Evolutionary conservation across 768 basidiomycete species (phyloP).

Genomic region (Xerocomellus amylosporus): DNA sequence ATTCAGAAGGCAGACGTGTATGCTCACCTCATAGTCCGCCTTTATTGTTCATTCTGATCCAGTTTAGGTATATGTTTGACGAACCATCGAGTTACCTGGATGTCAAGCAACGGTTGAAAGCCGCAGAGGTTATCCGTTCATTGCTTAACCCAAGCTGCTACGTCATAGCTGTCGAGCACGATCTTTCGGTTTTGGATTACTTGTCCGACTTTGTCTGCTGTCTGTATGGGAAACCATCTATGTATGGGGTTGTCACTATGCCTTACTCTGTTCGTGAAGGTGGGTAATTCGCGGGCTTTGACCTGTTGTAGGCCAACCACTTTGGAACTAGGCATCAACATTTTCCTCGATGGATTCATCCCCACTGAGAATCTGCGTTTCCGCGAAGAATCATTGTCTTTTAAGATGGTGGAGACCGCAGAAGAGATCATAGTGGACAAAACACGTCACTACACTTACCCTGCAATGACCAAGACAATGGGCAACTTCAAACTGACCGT

Average conservation of each 20-base stretch:
- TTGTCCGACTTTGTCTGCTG: conserved; percentile 98
- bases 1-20: conserved; percentile 95
- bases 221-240: conserved; percentile 94
- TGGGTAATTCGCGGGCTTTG: conserved; percentile 29
- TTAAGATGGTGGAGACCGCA: conserved; percentile 96
- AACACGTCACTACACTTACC: conserved; percentile 88
- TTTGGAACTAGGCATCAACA: conserved; percentile 80
- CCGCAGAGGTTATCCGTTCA: conserved; percentile 91
- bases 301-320: background rate
- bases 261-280: conserved; percentile 98
- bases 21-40: conserved; percentile 30
- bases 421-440: conserved; percentile 88
- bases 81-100: conserved; percentile 98
- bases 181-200: conserved; percentile 96
- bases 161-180: conserved; percentile 98
- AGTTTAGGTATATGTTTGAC: conserved; percentile 92
- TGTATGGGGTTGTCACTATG: conserved; percentile 99
- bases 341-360: conserved; percentile 98
- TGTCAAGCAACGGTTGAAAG: conserved; percentile 91
- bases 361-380: conserved; percentile 98
- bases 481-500: conserved; percentile 95
- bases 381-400: conserved; percentile 91
- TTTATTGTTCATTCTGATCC: conserved; percentile 1
- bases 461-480: conserved; percentile 94
- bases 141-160: conserved; percentile 83